Conservation (phyloP, 768 basidiomycete genomes). For the Pholiota molesta region DNA sequence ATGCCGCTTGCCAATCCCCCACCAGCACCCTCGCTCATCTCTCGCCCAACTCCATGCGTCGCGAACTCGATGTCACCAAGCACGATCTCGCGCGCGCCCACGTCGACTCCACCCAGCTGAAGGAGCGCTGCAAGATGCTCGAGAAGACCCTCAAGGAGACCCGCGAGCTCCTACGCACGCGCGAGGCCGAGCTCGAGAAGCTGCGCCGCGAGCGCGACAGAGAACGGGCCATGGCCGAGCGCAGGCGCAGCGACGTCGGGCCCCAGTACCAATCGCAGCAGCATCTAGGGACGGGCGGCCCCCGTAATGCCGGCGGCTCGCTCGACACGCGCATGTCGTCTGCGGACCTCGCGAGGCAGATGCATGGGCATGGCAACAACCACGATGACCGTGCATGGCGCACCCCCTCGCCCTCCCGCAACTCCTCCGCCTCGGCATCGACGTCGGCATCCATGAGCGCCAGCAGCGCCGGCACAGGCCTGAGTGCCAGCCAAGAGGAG, state of each 20-base stretch:
- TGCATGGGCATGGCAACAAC: slow-evolving; percentile 21
- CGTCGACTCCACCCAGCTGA: slow-evolving; percentile 54
- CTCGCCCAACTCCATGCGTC: slow-evolving; percentile 47
- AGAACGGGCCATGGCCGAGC: slow-evolving; percentile 35
- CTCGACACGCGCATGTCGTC: slow-evolving; percentile 35
- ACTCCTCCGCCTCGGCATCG: slow-evolving; percentile 18
- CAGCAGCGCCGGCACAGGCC: slow-evolving; percentile 15
- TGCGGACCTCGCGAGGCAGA: slow-evolving; percentile 27
- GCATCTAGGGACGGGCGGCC: slow-evolving; percentile 10
- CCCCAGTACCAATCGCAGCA: slow-evolving; percentile 23
- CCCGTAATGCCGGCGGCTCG: slow-evolving; percentile 24
- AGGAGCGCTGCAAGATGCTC: slow-evolving; percentile 64
- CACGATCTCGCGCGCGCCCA: slow-evolving; percentile 57
- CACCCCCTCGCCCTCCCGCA: slow-evolving; percentile 24
- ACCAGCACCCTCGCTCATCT: slow-evolving; percentile 46
- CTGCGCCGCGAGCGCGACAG: slow-evolving; percentile 44
- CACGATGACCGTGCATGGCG: slow-evolving; percentile 20
- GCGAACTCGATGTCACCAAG: slow-evolving; percentile 60
- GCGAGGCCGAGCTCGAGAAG: slow-evolving; percentile 63
- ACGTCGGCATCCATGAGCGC: slow-evolving; percentile 17
- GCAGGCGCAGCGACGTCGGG: slow-evolving; percentile 34
- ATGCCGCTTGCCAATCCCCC: slow-evolving; percentile 47
- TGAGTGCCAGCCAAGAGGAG: slow-evolving; percentile 35
- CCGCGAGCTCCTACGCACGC: slow-evolving; percentile 55
- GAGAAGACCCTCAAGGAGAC: slow-evolving; percentile 69